Evolutionary conservation across 148 eudicot genomes (phyloP).

Genomic region (Oxyria digyna): DNA sequence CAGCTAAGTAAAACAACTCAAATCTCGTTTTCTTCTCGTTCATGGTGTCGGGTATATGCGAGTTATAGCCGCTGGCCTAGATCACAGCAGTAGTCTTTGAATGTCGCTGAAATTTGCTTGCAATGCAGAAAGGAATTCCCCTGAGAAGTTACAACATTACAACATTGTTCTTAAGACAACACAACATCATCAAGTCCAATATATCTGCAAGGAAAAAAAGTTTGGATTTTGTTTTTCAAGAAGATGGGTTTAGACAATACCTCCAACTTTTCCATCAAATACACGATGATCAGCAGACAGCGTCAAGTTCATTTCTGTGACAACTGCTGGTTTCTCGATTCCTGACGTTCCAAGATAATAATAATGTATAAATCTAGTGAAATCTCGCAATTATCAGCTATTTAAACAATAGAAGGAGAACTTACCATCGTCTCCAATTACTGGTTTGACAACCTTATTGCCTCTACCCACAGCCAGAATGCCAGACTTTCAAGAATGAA

Average conservation of each 20-base stretch:
- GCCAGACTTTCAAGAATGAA: conserved; percentile 48
- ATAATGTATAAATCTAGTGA: neutral
- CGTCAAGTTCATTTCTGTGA: conserved; percentile 80
- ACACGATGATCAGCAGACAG: conserved; percentile 97
- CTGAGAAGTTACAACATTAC: conserved; percentile 25
- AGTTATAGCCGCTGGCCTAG: neutral
- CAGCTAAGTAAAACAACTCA: neutral
- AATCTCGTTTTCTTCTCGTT: neutral
- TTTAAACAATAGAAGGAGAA: neutral
- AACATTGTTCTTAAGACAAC: neutral
- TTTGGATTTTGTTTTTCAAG: neutral
- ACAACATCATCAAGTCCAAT: neutral
- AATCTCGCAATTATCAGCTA: neutral
- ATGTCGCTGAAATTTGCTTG: conserved; percentile 62
- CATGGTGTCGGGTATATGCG: neutral
- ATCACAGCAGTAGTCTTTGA: conserved; percentile 49
- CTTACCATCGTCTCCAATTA: conserved; percentile 65
- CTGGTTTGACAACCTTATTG: conserved; percentile 66
- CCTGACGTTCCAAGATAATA: conserved; percentile 29
- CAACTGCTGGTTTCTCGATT: conserved; percentile 50
- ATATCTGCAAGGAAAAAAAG: neutral
- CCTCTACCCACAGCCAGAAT: conserved; percentile 98
- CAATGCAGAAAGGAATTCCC: conserved; percentile 50
- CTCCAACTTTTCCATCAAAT: conserved; percentile 91
- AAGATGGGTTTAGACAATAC: conserved; percentile 18